Percentiles rank a stretch among this genome's conserved stretches.
phyloP scores from a whole-genome alignment of 257 asterid genomes.

The Euphrasia confusa region DNA sequence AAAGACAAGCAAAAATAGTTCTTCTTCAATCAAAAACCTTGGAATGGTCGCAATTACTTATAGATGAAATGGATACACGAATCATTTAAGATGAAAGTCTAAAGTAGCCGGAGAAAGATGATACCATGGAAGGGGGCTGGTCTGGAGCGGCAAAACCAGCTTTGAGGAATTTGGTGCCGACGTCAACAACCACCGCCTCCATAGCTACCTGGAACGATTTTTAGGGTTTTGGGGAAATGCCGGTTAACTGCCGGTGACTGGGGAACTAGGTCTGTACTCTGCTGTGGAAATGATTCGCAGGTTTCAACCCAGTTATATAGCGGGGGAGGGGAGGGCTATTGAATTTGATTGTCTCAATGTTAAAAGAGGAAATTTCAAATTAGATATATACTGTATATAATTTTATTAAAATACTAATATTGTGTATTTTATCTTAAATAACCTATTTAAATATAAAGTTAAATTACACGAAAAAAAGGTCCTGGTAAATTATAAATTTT shows the following conservation, averaged over 20 bases:
- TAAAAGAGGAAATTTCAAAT: no score
- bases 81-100: slow-evolving; percentile 8
- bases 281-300: no score
- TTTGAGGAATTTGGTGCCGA: slow-evolving; percentile 76
- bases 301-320: no score
- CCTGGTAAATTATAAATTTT: no score
- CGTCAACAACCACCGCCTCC: slow-evolving; percentile 96
- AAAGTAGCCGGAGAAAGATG: neutral
- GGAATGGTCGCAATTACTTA: neutral
- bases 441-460: no score
- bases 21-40: slow-evolving; percentile 10
- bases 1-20: neutral
- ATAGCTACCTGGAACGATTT: slow-evolving; percentile 26
- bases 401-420: neutral
- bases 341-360: no score
- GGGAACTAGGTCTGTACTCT: no score
- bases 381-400: no score
- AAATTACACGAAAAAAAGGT: no score
- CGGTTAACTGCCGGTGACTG: no score
- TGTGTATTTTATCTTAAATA: no score
- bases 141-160: slow-evolving; percentile 94
- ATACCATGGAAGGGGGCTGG: slow-evolving; percentile 90
- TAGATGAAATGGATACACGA: neutral
- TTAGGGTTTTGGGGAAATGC: neutral
- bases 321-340: no score